These are phyloP conservation scores for Fusarium albosuccineum DNA, from an alignment of 2,329 filamentous ascomycete species.

Conservation along the genomic window DNA sequence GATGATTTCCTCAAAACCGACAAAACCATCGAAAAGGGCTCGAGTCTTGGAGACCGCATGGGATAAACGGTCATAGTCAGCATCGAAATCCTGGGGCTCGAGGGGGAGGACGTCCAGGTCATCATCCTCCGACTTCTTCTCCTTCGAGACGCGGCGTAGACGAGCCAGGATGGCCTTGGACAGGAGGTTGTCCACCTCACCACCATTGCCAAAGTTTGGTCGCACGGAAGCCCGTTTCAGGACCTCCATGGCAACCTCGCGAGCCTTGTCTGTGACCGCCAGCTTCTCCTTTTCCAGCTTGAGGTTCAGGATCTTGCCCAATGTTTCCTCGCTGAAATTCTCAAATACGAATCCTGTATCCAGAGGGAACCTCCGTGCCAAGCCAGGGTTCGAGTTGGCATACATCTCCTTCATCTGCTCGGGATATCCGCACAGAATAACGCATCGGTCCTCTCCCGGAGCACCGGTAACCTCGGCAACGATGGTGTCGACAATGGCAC, in stretches of 20 bases:
- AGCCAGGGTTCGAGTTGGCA: conserved; percentile 77
- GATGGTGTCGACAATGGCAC: conserved; percentile 79
- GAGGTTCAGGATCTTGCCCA: conserved; percentile 71
- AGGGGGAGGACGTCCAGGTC: conserved; percentile 42
- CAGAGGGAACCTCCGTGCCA: conserved; percentile 75
- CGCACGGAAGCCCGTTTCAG: conserved; percentile 72
- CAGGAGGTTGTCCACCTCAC: conserved; percentile 73
- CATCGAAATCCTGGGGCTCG: conserved; percentile 65
- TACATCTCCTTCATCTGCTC: conserved; percentile 80
- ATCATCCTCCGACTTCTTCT: conserved; percentile 34
- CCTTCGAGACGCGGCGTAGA: conserved; percentile 42
- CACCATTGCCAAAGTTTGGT: conserved; percentile 81
- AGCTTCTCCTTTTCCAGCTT: conserved; percentile 73
- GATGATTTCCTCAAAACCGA: conserved; percentile 71
- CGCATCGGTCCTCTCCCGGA: conserved; percentile 78
- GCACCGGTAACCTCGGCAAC: conserved; percentile 79
- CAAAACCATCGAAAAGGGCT: conserved; percentile 68
- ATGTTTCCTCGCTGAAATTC: conserved; percentile 72
- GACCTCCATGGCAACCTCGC: conserved; percentile 68
- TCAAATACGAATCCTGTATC: conserved; percentile 76
- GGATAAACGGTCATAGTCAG: conserved; percentile 66
- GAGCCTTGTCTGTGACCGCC: conserved; percentile 64
- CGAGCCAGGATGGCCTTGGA: conserved; percentile 44
- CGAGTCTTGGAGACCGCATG: conserved; percentile 58
- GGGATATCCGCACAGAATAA: conserved; percentile 79